phyloP scores from a whole-genome alignment of 2,329 filamentous ascomycete genomes.

The Macrophomina pseudophaseolina region DNA sequence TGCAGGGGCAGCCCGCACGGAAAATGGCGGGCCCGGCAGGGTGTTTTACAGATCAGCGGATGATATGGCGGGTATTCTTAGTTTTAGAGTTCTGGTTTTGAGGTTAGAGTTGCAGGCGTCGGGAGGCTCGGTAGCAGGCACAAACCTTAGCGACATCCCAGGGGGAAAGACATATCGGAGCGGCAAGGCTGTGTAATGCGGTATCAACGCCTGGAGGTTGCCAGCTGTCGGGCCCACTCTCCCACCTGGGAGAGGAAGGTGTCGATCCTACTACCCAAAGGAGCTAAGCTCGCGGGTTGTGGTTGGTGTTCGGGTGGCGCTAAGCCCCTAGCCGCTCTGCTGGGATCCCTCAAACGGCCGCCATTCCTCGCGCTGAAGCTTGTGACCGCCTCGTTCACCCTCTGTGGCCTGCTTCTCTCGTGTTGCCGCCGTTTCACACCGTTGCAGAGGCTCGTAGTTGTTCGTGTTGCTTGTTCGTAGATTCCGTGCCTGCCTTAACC shows the following conservation, averaged over 20 bases:
- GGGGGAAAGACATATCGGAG: not conserved
- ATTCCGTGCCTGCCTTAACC: not conserved
- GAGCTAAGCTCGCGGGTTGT: constrained; percentile 3
- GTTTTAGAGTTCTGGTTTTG: not conserved
- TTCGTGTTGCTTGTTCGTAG: constrained; percentile 5
- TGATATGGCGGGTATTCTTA: not conserved
- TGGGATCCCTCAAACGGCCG: not conserved
- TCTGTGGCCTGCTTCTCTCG: not conserved
- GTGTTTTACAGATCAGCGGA: not conserved
- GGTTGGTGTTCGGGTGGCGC: constrained; percentile 11
- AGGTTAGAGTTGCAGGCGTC: constrained; percentile 5
- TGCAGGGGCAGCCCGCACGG: not conserved
- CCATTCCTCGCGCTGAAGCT: constrained; percentile 15
- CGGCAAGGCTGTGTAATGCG: not conserved
- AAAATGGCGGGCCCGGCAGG: not conserved
- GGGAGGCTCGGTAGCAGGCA: not conserved
- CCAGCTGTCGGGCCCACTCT: constrained; percentile 1
- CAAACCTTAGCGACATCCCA: not conserved
- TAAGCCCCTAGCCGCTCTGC: not conserved
- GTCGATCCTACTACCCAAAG: constrained; percentile 18
- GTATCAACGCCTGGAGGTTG: not conserved
- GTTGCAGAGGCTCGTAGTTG: not conserved
- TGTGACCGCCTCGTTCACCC: not conserved
- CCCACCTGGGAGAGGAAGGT: constrained; percentile 3
- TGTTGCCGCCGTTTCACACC: not conserved